phyloP scores from a whole-genome alignment of 1,284 basidiomycete species.

The Cutaneotrichosporon cyanovorans region DNA sequence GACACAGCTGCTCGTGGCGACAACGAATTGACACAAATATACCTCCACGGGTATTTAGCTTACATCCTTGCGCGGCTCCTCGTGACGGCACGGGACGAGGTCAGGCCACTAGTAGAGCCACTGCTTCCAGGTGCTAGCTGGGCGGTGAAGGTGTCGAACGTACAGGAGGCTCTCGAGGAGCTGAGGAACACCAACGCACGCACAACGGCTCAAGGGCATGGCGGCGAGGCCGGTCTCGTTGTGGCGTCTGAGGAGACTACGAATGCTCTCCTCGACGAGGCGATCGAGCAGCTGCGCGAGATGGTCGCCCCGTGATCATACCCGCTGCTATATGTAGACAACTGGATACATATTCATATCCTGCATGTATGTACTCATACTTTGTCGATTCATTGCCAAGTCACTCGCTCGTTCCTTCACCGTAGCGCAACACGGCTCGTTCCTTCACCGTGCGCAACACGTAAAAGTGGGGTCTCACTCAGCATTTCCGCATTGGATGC shows the following conservation, averaged over 20 bases:
- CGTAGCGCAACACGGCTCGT: no score
- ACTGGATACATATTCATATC: no score
- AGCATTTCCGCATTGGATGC: no score
- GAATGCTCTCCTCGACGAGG: not conserved
- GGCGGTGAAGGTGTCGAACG: not conserved
- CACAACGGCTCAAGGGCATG: no score
- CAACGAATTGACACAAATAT: conserved; percentile 5
- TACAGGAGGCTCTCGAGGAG: not conserved
- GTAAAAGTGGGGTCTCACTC: no score
- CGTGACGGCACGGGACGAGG: not conserved
- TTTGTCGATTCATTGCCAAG: no score
- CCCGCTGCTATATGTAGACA: no score
- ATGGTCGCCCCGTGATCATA: no score
- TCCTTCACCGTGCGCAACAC: no score
- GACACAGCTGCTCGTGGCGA: not conserved
- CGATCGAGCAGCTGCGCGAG: not conserved
- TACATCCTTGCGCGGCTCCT: conserved; percentile 10
- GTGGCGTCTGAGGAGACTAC: not conserved
- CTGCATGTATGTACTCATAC: no score
- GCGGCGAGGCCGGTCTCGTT: not conserved
- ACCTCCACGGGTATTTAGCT: conserved; percentile 3
- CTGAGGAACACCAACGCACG: no score
- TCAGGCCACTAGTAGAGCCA: not conserved
- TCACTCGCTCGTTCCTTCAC: no score
- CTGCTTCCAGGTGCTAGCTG: not conserved